phyloP scores from a whole-genome alignment of 2,329 filamentous ascomycete genomes.

The Elsinoe arachidis region DNA sequence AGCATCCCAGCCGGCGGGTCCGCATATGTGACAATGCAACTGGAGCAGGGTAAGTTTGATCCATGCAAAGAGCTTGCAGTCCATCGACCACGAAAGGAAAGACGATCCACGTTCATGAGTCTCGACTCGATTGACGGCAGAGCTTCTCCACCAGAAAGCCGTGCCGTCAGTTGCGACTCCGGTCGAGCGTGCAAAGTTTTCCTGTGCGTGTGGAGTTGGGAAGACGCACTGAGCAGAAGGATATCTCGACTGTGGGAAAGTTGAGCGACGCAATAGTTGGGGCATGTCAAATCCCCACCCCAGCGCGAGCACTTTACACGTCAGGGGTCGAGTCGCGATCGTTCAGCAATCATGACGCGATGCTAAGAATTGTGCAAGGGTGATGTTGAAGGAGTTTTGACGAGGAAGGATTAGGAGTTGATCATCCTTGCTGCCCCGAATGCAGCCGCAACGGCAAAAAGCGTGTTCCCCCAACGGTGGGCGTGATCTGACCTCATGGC shows the following conservation, averaged over 20 bases:
- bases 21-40: neutral
- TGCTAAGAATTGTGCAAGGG: neutral
- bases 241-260: neutral
- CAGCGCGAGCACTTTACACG: conserved; percentile 1
- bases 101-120: neutral
- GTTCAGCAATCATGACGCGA: neutral
- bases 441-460: conserved; percentile 6
- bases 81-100: neutral
- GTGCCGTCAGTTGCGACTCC: neutral
- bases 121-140: neutral
- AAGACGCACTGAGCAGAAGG: neutral
- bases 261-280: neutral
- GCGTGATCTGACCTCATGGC: conserved; percentile 1
- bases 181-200: neutral
- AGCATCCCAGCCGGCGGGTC: neutral
- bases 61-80: neutral
- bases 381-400: neutral
- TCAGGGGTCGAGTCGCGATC: neutral
- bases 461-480: conserved; percentile 3
- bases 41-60: conserved; percentile 1
- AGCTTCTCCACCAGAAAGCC: neutral
- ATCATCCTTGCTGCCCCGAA: conserved; percentile 3
- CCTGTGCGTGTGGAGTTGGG: neutral
- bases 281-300: neutral
- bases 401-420: neutral